Conservation (phyloP, 495 filamentous ascomycete species). For the Achaetomiella virescens region DNA sequence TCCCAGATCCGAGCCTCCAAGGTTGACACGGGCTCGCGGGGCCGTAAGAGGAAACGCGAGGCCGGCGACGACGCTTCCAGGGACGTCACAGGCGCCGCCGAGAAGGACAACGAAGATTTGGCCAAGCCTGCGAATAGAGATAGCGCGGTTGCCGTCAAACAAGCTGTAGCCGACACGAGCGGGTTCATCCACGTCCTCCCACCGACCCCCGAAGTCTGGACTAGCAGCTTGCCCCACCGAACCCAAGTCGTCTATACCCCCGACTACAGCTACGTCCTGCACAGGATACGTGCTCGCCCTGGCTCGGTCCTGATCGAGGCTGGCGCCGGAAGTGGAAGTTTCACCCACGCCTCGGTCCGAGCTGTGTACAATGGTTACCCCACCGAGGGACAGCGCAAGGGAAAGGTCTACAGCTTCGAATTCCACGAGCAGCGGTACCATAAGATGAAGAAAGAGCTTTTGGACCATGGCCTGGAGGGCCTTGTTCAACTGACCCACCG, state of each 20-base stretch:
- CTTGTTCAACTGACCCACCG: conserved; percentile 80
- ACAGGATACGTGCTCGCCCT: conserved; percentile 74
- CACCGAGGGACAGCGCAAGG: conserved; percentile 39
- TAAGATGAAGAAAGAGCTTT: conserved; percentile 68
- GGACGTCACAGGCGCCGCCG: conserved; percentile 24
- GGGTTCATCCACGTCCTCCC: conserved; percentile 88
- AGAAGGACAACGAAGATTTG: conserved; percentile 25
- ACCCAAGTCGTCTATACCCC: conserved; percentile 98
- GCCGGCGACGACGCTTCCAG: conserved; percentile 45
- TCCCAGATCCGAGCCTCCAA: conserved; percentile 83
- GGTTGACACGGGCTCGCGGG: conserved; percentile 80
- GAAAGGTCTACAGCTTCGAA: conserved; percentile 89
- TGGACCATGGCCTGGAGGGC: conserved; percentile 61
- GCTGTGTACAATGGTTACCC: conserved; percentile 84
- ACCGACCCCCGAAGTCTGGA: conserved; percentile 93
- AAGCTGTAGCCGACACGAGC: conserved; percentile 56
- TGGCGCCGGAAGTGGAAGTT: conserved; percentile 88
- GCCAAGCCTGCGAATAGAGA: conserved; percentile 15
- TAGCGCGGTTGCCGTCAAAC: conserved; percentile 28
- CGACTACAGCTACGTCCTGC: conserved; percentile 93
- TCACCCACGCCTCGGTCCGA: conserved; percentile 83
- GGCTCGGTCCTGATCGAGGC: conserved; percentile 84
- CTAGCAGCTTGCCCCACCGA: conserved; percentile 77
- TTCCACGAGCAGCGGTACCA: conserved; percentile 74
- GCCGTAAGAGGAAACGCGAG: conserved; percentile 52